Evolutionary conservation across 768 basidiomycete species (phyloP).

Genomic region (Suillus americanus): DNA sequence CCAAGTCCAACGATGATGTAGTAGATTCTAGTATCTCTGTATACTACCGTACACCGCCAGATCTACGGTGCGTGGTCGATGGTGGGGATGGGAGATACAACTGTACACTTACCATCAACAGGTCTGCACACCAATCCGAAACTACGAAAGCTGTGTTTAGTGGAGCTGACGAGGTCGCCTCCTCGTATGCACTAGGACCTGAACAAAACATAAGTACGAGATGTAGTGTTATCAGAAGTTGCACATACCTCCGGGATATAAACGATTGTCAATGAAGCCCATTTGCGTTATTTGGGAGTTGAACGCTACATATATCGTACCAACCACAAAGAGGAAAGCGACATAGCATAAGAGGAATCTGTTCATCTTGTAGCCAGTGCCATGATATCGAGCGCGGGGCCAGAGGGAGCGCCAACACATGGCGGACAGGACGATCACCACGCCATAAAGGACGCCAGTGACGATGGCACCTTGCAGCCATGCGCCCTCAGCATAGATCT

Average conservation of each 20-base stretch:
- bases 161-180: conserved; percentile 22
- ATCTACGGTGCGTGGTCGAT: conserved; percentile 17
- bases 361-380: conserved; percentile 15
- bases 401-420: conserved; percentile 31
- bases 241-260: conserved; percentile 31
- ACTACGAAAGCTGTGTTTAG: conserved; percentile 29
- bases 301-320: conserved; percentile 26
- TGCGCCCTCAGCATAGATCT: conserved; percentile 25
- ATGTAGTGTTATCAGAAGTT: too few species aligned
- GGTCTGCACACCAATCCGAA: conserved; percentile 32
- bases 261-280: conserved; percentile 30
- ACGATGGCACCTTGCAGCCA: conserved; percentile 32
- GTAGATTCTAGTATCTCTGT: conserved; percentile 27
- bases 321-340: conserved; percentile 26
- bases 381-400: conserved; percentile 17
- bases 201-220: not conserved
- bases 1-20: conserved; percentile 16
- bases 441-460: conserved; percentile 27
- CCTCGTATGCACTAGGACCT: conserved; percentile 28
- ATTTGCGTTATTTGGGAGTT: conserved; percentile 28
- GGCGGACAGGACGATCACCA: conserved; percentile 24
- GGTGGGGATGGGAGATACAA: too few species aligned
- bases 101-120: conserved; percentile 25
- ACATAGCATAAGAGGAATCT: conserved; percentile 31
- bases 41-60: conserved; percentile 34